Conservation (phyloP, 768 basidiomycete species). For the Rhodosporidiobolus sp. region DNA sequence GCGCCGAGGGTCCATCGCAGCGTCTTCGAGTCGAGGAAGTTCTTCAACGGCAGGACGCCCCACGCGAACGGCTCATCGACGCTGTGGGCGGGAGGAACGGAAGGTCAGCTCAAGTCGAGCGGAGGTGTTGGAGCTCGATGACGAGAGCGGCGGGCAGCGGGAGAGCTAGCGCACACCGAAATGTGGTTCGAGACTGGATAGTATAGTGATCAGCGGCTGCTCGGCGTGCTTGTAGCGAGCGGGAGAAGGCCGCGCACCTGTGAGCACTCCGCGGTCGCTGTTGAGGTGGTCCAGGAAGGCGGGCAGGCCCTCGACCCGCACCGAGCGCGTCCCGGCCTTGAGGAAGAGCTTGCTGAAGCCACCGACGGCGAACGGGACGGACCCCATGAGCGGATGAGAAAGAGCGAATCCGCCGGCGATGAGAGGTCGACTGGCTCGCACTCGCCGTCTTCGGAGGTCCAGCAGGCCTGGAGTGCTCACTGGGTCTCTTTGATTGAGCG, state of each 20-base stretch:
- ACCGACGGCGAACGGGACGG: conserved; percentile 54
- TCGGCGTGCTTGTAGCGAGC: rapidly evolving
- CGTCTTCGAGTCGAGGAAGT: conserved; percentile 61
- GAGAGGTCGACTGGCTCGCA: too few species aligned
- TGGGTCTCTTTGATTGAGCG: too few species aligned
- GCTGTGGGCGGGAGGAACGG: conserved; percentile 49
- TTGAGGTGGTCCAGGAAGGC: conserved; percentile 63
- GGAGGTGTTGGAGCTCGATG: conserved; percentile 13
- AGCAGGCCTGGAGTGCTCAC: too few species aligned
- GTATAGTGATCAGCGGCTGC: not conserved
- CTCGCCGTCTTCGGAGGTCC: too few species aligned
- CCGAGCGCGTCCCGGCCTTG: conserved; percentile 60
- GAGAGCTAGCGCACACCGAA: conserved; percentile 64
- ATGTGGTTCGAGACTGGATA: conserved; percentile 82
- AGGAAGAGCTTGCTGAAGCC: conserved; percentile 75
- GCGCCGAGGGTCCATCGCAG: conserved; percentile 85
- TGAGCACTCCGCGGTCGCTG: conserved; percentile 65
- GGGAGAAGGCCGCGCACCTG: conserved; percentile 56
- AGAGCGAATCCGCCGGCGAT: too few species aligned
- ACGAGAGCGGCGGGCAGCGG: not conserved
- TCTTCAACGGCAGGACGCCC: conserved; percentile 71
- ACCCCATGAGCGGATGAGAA: conserved; percentile 13
- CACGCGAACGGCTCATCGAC: conserved; percentile 82
- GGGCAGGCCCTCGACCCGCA: conserved; percentile 69
- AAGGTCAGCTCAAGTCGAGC: not conserved